These are phyloP conservation scores for Boletus semigastroideus DNA, from an alignment of 1,284 basidiomycete genomes.

Conservation along the genomic window DNA sequence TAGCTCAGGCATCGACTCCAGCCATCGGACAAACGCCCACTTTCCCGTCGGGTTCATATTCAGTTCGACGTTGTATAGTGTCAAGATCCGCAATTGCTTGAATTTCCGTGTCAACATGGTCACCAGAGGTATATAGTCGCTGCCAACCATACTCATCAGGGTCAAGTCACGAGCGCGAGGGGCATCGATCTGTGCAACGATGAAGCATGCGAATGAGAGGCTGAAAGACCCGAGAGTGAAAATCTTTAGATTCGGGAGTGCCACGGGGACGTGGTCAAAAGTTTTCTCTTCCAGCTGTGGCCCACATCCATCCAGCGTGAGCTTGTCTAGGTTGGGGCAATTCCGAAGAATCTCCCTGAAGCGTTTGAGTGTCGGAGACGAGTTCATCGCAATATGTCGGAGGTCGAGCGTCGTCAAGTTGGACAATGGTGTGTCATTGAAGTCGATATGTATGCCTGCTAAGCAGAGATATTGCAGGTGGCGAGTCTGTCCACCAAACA, in stretches of 20 bases:
- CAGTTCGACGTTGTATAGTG: slow-evolving; percentile 45
- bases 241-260: slow-evolving; percentile 45
- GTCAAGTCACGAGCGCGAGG: slow-evolving; percentile 55
- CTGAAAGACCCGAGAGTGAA: slow-evolving; percentile 55
- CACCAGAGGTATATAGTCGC: slow-evolving; percentile 51
- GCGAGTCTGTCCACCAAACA: slow-evolving; percentile 49
- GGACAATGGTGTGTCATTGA: slow-evolving; percentile 42
- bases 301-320: slow-evolving; percentile 59
- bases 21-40: slow-evolving; percentile 42
- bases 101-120: slow-evolving; percentile 44
- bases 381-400: slow-evolving; percentile 51
- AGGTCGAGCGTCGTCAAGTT: slow-evolving; percentile 62
- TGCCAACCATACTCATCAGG: slow-evolving; percentile 47
- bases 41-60: slow-evolving; percentile 22
- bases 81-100: slow-evolving; percentile 48
- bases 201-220: slow-evolving; percentile 43
- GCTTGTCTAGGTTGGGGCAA: slow-evolving; percentile 49
- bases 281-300: slow-evolving; percentile 38
- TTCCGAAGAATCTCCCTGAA: slow-evolving; percentile 52
- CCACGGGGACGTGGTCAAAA: slow-evolving; percentile 37
- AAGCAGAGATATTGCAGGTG: slow-evolving; percentile 48
- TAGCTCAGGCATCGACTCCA: slow-evolving; percentile 54
- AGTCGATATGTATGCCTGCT: slow-evolving; percentile 58
- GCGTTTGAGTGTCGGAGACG: slow-evolving; percentile 44
- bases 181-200: slow-evolving; percentile 47